Evolutionary conservation across 1,284 basidiomycete genomes (phyloP).

Genomic region (Papiliotrema flavescens): DNA sequence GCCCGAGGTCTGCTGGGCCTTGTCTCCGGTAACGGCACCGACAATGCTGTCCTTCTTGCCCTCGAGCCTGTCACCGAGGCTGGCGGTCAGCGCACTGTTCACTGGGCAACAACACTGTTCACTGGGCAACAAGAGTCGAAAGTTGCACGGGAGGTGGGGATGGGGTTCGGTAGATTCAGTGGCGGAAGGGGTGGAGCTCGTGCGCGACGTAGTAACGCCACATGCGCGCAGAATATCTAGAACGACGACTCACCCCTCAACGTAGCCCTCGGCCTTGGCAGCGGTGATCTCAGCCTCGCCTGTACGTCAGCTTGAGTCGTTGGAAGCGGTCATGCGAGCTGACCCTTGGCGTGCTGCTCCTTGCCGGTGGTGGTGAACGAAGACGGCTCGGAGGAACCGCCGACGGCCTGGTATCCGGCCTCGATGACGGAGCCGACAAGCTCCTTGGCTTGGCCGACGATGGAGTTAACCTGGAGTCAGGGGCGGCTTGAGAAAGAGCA

Average conservation of each 20-base stretch:
- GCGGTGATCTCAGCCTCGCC: slow-evolving; percentile 55
- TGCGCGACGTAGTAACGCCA: too few relatives aligned
- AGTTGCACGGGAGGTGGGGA: background rate
- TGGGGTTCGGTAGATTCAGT: too few relatives aligned
- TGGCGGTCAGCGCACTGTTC: slow-evolving; percentile 3
- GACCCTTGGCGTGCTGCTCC: slow-evolving; percentile 57
- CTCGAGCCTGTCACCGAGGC: slow-evolving; percentile 55
- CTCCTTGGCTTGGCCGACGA: slow-evolving; percentile 44
- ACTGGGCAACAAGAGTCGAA: background rate
- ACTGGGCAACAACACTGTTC: background rate
- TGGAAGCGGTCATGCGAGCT: background rate
- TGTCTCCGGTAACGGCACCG: slow-evolving; percentile 63
- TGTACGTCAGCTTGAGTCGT: too few relatives aligned
- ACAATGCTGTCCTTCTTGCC: slow-evolving; percentile 67
- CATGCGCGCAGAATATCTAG: too few relatives aligned
- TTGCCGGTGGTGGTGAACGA: slow-evolving; percentile 55
- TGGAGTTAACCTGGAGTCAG: slow-evolving; percentile 38
- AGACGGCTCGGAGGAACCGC: slow-evolving; percentile 36
- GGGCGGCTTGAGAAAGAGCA: background rate
- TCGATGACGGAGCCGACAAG: slow-evolving; percentile 58
- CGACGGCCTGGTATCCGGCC: slow-evolving; percentile 49
- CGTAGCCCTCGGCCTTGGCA: slow-evolving; percentile 48
- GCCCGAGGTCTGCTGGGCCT: slow-evolving; percentile 59
- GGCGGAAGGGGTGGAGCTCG: too few relatives aligned
- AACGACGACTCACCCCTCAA: slow-evolving; percentile 56